Evolutionary conservation across 768 basidiomycete genomes (phyloP).

Genomic region (Boletellus sp.): DNA sequence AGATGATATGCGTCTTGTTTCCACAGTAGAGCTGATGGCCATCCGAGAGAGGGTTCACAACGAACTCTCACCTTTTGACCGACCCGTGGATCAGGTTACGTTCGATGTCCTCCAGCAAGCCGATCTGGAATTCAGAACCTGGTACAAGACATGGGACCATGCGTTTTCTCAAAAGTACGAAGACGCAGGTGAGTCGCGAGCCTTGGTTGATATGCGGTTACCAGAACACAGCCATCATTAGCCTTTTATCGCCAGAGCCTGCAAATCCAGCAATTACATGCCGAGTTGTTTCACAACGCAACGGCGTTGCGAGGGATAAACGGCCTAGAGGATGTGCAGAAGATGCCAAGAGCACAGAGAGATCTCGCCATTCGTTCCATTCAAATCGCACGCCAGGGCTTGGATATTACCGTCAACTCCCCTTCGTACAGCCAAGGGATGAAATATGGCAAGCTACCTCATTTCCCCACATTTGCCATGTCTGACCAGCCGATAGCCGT

Average conservation of each 20-base stretch:
- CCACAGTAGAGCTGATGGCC: slow-evolving; percentile 89
- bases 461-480: neutral
- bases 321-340: slow-evolving; percentile 80
- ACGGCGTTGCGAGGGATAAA: slow-evolving; percentile 78
- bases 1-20: slow-evolving; percentile 93
- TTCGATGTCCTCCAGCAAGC: slow-evolving; percentile 70
- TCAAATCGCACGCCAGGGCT: slow-evolving; percentile 69
- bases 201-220: slow-evolving; percentile 3
- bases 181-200: slow-evolving; percentile 57
- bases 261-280: slow-evolving; percentile 84
- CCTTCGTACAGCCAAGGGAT: slow-evolving; percentile 86
- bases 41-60: slow-evolving; percentile 86
- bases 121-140: slow-evolving; percentile 72
- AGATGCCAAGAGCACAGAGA: slow-evolving; percentile 75
- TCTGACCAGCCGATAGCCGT: slow-evolving; percentile 50
- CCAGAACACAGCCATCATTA: slow-evolving; percentile 25
- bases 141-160: slow-evolving; percentile 80
- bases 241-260: slow-evolving; percentile 86
- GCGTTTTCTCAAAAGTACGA: slow-evolving; percentile 80
- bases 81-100: slow-evolving; percentile 69
- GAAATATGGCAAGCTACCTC: slow-evolving; percentile 67
- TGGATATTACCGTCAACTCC: slow-evolving; percentile 84
- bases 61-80: slow-evolving; percentile 73
- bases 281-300: slow-evolving; percentile 84
- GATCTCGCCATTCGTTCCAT: slow-evolving; percentile 82